Evolutionary conservation across 192 early-diverging fungal species (phyloP), one percentile per base, ranked within the genome.

Genomic region (Backusella sp.): DNA sequence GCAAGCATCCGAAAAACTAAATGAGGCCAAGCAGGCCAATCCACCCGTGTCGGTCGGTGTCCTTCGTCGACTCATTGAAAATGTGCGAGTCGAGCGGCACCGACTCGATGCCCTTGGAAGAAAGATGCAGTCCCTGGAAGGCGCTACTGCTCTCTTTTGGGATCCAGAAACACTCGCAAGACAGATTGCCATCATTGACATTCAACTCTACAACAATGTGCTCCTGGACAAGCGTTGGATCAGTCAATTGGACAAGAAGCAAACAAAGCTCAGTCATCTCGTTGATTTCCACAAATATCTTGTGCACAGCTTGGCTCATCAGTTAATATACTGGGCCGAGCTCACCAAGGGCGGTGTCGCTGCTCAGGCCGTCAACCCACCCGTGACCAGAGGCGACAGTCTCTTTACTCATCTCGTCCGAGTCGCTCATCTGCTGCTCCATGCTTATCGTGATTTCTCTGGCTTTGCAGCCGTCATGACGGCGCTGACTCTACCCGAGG

Each of bases 271-370:
- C 23, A 77, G 75, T 36, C 71, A 62, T 30, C 82, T 85, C 14
- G 72, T 87, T 15, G 88, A 89, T 65, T 89, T 89, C 30, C 83
- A 87, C 66, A 81, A 81, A 39, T 89, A 89, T 66, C 73, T 89
- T 3, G 80, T 85, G 8, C 82, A 87, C 32, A 89, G 83, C 73
- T 73, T 85, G 12, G 72, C 84, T n/a, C 88, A 89, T 68, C 83
- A 86, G 11, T 70, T 89, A 56, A 79, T 75, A 21, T 78, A 76
- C 32, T 87, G 67, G 68, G 72, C 80, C 21, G 81, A 81, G 6
- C 30, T 12, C 73, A 77, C 71, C 68, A 83, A 73, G 66, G 36
- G 46, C 19, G 62, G 34, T 30, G 53, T 72, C 46, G 80, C 77
- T 42, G 79, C 80, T 3, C 80, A 84, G 62, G 73, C 80, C 32